Evolutionary conservation across 371 early-diverging fungal species (phyloP).

Genomic region (Pancytospora philotis): DNA sequence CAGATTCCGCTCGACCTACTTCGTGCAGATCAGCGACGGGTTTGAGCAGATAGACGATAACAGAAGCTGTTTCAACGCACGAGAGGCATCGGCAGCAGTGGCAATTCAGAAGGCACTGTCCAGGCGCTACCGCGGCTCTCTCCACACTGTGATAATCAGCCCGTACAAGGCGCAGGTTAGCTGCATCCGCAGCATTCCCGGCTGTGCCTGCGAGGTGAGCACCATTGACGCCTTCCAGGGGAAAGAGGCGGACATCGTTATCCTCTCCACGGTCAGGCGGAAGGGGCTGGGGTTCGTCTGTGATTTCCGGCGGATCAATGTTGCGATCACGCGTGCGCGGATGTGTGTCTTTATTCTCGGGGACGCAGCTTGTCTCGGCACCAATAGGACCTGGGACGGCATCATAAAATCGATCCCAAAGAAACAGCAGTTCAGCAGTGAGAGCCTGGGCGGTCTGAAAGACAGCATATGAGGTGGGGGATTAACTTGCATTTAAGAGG

Average conservation of each 20-base stretch:
- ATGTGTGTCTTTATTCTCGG: constrained; percentile 77
- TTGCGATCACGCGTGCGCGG: constrained; percentile 83
- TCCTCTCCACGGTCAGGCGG: constrained; percentile 75
- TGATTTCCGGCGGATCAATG: constrained; percentile 79
- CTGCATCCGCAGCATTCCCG: neutral
- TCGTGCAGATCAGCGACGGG: constrained; percentile 29
- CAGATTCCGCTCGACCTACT: neutral
- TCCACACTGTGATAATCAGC: constrained; percentile 46
- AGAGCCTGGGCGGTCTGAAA: too few species aligned
- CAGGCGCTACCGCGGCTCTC: constrained; percentile 4
- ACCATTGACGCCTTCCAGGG: constrained; percentile 60
- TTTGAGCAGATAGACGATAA: constrained; percentile 9
- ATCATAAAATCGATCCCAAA: neutral
- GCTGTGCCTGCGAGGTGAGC: constrained; percentile 67
- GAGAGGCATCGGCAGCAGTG: constrained; percentile 9
- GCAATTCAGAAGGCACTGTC: constrained; percentile 15
- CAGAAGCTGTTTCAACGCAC: constrained; percentile 14
- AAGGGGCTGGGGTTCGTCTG: constrained; percentile 76
- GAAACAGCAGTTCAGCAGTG: neutral
- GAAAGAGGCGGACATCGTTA: constrained; percentile 52
- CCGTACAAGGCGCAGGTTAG: constrained; percentile 50
- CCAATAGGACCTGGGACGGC: neutral
- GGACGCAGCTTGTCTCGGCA: neutral
- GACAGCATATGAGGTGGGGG: too few species aligned
- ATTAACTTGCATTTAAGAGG: too few species aligned